phyloP scores from a whole-genome alignment of 805 yeast species.

The Yarrowia hollandica region DNA sequence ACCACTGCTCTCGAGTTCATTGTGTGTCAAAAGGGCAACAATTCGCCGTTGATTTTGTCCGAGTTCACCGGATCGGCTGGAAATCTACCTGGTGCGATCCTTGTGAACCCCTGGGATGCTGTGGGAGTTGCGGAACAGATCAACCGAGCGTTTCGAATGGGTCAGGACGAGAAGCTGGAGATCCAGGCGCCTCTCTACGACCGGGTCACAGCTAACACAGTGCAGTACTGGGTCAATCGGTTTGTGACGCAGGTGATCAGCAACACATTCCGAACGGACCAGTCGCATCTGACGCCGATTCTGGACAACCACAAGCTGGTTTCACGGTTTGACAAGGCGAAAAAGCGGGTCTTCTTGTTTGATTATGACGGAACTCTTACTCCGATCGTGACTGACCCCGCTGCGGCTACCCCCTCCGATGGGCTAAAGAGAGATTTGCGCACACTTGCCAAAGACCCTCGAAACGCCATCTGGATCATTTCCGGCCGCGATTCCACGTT shows the following conservation, averaged over 20 bases:
- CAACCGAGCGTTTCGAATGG: conserved; percentile 62
- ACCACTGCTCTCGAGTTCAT: conserved; percentile 93
- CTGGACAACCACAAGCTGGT: conserved; percentile 68
- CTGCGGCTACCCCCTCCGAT: conserved; percentile 94
- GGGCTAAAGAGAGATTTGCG: conserved; percentile 61
- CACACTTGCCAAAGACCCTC: conserved; percentile 67
- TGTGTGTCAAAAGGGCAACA: conserved; percentile 64
- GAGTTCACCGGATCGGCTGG: conserved; percentile 91
- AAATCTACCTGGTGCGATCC: conserved; percentile 49
- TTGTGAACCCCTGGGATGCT: conserved; percentile 96
- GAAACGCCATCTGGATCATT: conserved; percentile 89
- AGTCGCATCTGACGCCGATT: conserved; percentile 71
- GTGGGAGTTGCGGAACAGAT: conserved; percentile 88
- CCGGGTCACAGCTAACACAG: conserved; percentile 66
- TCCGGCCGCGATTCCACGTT: conserved; percentile 93
- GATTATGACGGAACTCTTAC: conserved; percentile 98
- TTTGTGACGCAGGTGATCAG: conserved; percentile 51
- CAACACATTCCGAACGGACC: conserved; percentile 44
- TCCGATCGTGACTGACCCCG: conserved; percentile 94
- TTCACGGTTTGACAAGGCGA: conserved; percentile 58
- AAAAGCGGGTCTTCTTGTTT: conserved; percentile 76
- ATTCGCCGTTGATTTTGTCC: conserved; percentile 78
- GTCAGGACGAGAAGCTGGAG: conserved; percentile 46
- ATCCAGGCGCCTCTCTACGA: conserved; percentile 50
- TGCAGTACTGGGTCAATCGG: conserved; percentile 75